Base-by-base conservation (phyloP, 2,329 filamentous ascomycete species). In the Scedosporium dehoogii region DNA sequence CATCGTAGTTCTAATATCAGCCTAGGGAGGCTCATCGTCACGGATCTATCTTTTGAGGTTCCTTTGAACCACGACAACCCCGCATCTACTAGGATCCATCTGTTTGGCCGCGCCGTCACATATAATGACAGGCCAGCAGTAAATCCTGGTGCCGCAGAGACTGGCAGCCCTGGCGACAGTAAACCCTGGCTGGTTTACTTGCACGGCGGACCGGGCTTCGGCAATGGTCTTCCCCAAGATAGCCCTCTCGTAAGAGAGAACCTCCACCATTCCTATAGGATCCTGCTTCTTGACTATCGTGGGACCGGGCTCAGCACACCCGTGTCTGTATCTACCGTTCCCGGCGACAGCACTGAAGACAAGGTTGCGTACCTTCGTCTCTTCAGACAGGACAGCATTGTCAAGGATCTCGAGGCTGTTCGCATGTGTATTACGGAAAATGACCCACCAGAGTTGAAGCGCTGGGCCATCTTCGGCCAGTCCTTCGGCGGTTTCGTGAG, bases 401-500 rank as follows among this genome's bases (percentile, higher is more conserved):
- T 97, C 48, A 85, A 85, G 57, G 93, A 97, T 70, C 90, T 89
- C 66, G 93, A 97, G 72, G 91, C 92, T 4, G 85, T 97, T 38
- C 85, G 93, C 4, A 83, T 86, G 68, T 87, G 82, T 46, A 78
- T 97, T 61, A 94, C 89, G 0, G 77, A 79, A 4, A 84, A 86
- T 60, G 89, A 86, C 68, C 85, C 89, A 0, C 78, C 82, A 23
- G 84, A 88, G 58, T 86, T 89, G 71, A 84, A 86, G 72, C 86
- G 87, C 71, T 97, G 92, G 93, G 89, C 86, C 63, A 82, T 94
- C 33, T 88, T 96, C 65, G 93, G 93, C 7, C 93, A 97, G 75
- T 92, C 88, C 16, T 97, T 96, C 73, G 93, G 93, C 46, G 93
- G 93, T 1, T 97, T 96, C 73, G 90, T 92, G 70, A 82, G 81